Percentiles rank a stretch among this genome's conserved stretches.
phyloP scores from a whole-genome alignment of 1,139 yeast species.

The Yamadazyma sp. region DNA sequence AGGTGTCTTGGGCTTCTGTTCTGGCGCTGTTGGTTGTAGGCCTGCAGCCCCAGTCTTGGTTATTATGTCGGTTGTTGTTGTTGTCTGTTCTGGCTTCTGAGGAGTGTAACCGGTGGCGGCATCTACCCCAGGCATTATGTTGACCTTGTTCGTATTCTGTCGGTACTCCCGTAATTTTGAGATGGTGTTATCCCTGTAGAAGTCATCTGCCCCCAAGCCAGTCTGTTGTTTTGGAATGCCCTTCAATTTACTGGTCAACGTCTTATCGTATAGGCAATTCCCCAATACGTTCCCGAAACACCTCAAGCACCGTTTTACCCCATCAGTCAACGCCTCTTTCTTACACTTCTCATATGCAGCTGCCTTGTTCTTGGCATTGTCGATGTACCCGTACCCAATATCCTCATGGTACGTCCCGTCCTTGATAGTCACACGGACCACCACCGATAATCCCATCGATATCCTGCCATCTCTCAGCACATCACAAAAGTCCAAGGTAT shows the following conservation, averaged over 20 bases:
- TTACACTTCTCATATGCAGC: conserved; percentile 80
- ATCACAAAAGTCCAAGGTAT: conserved; percentile 72
- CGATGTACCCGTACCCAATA: conserved; percentile 78
- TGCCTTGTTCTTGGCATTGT: conserved; percentile 67
- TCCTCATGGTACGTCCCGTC: conserved; percentile 82
- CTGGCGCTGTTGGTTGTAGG: no score
- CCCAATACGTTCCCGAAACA: conserved; percentile 82
- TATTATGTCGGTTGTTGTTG: no score
- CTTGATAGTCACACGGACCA: conserved; percentile 67
- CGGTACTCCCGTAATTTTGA: conserved; percentile 30
- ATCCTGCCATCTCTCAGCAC: conserved; percentile 53
- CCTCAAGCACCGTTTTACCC: conserved; percentile 70
- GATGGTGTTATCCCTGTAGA: conserved; percentile 39
- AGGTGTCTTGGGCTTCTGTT: background rate
- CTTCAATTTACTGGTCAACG: conserved; percentile 56
- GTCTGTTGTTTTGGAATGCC: conserved; percentile 53
- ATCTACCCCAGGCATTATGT: conserved; percentile 6
- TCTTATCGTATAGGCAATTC: conserved; percentile 74
- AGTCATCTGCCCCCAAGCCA: conserved; percentile 50
- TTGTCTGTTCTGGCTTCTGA: background rate
- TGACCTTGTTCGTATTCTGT: conserved; percentile 9
- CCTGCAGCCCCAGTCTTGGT: no score
- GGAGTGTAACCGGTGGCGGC: no score
- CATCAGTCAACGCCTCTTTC: conserved; percentile 83
- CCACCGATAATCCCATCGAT: conserved; percentile 67